These are phyloP conservation scores for Knufia fluminis DNA, from an alignment of 2,329 filamentous ascomycete species.

Conservation along the genomic window DNA sequence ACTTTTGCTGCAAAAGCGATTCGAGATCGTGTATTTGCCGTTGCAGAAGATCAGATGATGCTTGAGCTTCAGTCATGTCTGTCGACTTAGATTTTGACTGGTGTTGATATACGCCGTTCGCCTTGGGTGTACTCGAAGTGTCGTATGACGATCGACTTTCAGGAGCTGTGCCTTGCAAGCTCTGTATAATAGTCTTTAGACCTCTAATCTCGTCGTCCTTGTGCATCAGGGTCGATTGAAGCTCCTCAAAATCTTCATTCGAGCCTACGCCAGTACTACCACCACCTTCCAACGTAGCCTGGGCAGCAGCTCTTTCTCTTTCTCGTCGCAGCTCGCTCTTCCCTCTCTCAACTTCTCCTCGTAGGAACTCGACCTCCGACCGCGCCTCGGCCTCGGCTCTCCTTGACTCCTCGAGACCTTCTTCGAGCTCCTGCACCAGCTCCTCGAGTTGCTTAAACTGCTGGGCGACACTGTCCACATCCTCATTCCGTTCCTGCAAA, in stretches of 20 bases:
- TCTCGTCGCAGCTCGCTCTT: slow-evolving; percentile 80
- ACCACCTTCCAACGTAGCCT: slow-evolving; percentile 24
- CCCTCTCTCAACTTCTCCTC: slow-evolving; percentile 88
- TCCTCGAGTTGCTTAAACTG: slow-evolving; percentile 95
- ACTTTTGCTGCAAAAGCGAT: slow-evolving; percentile 62
- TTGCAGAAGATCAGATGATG: slow-evolving; percentile 45
- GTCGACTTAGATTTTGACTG: slow-evolving; percentile 19
- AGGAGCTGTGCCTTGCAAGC: slow-evolving; percentile 45
- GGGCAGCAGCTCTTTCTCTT: slow-evolving; percentile 65
- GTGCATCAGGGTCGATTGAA: slow-evolving; percentile 55
- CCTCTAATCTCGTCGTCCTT: slow-evolving; percentile 97
- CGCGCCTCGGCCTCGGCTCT: slow-evolving; percentile 91
- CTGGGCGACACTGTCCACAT: slow-evolving; percentile 81
- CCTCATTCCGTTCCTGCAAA: slow-evolving; percentile 65
- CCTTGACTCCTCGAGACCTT: slow-evolving; percentile 88
- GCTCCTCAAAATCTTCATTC: slow-evolving; percentile 20
- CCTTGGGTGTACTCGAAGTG: slow-evolving; percentile 10
- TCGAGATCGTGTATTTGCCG: slow-evolving; percentile 72
- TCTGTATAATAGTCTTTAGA: slow-evolving; percentile 96
- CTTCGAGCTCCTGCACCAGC: slow-evolving; percentile 90
- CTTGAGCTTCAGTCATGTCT: slow-evolving; percentile 4
- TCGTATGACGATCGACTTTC: slow-evolving; percentile 22
- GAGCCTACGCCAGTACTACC: slow-evolving; percentile 15
- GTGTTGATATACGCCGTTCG: slow-evolving; percentile 15
- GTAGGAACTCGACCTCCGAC: slow-evolving; percentile 88